phyloP scores from a whole-genome alignment of 208 protist genomes.

The Endotrypanum monterogeii region DNA sequence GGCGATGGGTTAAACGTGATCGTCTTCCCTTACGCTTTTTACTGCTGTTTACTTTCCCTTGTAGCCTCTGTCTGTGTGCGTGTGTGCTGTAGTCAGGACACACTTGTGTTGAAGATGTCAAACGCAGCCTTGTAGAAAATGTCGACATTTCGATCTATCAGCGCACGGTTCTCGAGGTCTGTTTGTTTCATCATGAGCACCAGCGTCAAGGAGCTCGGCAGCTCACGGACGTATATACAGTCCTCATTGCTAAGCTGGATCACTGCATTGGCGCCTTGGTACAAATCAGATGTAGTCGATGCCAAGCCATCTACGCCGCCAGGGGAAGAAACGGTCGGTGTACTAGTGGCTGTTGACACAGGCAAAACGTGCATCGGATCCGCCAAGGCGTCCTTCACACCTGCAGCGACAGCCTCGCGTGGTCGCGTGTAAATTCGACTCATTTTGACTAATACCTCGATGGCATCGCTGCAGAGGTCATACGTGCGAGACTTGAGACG shows the following conservation, averaged over 20 bases:
- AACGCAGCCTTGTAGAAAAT: constrained; percentile 80
- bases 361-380: not conserved
- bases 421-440: constrained; percentile 56
- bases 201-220: constrained; percentile 83
- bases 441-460: constrained; percentile 84
- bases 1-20: not conserved
- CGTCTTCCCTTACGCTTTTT: not conserved
- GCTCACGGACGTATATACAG: constrained; percentile 88
- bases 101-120: constrained; percentile 66
- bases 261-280: constrained; percentile 33
- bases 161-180: constrained; percentile 58
- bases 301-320: not conserved
- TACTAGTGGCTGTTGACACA: not conserved
- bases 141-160: constrained; percentile 88
- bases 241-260: constrained; percentile 49
- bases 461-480: constrained; percentile 87
- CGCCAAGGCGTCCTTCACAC: not conserved
- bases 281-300: constrained; percentile 16
- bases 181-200: constrained; percentile 87
- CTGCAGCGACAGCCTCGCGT: not conserved
- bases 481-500: constrained; percentile 80
- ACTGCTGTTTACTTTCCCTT: not conserved
- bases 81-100: constrained; percentile 2
- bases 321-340: not conserved
- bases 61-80: not conserved